Evolutionary conservation across 176 grass and related monocot species (phyloP).

Genomic region (Aechmea fasciata): DNA sequence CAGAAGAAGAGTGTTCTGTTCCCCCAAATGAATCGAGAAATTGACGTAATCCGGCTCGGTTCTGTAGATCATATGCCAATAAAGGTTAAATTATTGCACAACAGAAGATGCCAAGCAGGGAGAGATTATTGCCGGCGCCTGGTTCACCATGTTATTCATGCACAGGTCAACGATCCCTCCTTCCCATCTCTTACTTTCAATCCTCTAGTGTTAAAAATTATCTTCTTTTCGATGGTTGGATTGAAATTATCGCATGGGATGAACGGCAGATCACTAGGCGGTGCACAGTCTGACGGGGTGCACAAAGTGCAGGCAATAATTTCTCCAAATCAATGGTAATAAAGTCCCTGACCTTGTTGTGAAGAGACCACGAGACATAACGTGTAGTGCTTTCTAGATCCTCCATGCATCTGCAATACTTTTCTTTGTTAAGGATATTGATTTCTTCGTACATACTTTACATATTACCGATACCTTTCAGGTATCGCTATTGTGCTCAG

Average conservation of each 20-base stretch:
- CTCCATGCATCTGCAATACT: slow-evolving; percentile 69
- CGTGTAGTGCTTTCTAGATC: slow-evolving; percentile 89
- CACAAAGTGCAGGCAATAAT: too few species aligned
- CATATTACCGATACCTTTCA: neutral
- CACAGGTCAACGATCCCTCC: too few species aligned
- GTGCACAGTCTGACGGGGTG: too few species aligned
- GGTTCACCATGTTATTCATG: too few species aligned
- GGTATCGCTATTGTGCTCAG: neutral
- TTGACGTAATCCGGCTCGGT: slow-evolving; percentile 60
- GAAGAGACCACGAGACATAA: slow-evolving; percentile 97
- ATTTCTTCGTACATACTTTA: neutral
- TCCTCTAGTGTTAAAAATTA: too few species aligned
- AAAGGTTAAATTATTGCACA: neutral
- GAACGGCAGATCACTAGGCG: too few species aligned
- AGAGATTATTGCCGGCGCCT: too few species aligned
- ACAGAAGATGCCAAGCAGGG: neutral
- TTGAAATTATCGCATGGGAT: too few species aligned
- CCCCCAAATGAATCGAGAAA: slow-evolving; percentile 80
- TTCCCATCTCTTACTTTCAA: too few species aligned
- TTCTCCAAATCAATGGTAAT: neutral
- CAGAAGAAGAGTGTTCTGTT: slow-evolving; percentile 44
- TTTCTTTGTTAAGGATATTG: neutral
- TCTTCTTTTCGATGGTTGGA: too few species aligned
- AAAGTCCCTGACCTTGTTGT: slow-evolving; percentile 53
- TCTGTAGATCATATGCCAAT: slow-evolving; percentile 34